A percentile compares a stretch with the other conserved stretches of the same genome.
Evolutionary conservation across 2,329 filamentous ascomycete species (phyloP).

Genomic region (Diaporthe batatas): DNA sequence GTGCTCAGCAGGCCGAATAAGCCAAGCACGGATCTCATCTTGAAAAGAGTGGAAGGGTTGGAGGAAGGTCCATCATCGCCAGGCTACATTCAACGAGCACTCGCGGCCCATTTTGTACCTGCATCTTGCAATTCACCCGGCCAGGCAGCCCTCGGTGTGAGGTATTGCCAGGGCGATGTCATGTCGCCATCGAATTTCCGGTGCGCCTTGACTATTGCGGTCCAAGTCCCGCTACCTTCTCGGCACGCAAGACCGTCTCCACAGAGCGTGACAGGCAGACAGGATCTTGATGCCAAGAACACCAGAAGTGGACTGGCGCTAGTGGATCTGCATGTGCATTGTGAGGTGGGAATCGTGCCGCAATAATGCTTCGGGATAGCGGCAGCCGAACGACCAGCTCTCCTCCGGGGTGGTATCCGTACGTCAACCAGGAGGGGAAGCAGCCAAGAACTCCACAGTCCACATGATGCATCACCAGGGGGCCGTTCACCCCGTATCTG

Average conservation of each 20-base stretch:
- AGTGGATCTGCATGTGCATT: slow-evolving; percentile 16
- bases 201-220: slow-evolving; percentile 18
- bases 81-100: background rate
- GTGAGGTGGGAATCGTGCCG: slow-evolving; percentile 4
- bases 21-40: slow-evolving; percentile 25
- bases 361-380: slow-evolving; percentile 29
- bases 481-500: background rate
- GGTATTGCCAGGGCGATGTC: background rate
- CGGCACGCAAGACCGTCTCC: slow-evolving; percentile 30
- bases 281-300: slow-evolving; percentile 9
- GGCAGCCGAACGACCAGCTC: slow-evolving; percentile 13
- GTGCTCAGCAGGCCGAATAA: slow-evolving; percentile 14
- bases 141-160: slow-evolving; percentile 17
- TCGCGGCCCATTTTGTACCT: slow-evolving; percentile 17
- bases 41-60: slow-evolving; percentile 25
- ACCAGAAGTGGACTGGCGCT: slow-evolving; percentile 28
- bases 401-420: background rate
- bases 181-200: slow-evolving; percentile 33
- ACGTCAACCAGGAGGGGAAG: slow-evolving; percentile 4
- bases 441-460: slow-evolving; percentile 11
- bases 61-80: background rate
- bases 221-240: slow-evolving; percentile 27
- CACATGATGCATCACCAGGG: background rate
- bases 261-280: slow-evolving; percentile 28
- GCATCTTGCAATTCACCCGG: background rate